Conservation (phyloP, 139 green algal genomes). For the Nannochloris sp. region DNA sequence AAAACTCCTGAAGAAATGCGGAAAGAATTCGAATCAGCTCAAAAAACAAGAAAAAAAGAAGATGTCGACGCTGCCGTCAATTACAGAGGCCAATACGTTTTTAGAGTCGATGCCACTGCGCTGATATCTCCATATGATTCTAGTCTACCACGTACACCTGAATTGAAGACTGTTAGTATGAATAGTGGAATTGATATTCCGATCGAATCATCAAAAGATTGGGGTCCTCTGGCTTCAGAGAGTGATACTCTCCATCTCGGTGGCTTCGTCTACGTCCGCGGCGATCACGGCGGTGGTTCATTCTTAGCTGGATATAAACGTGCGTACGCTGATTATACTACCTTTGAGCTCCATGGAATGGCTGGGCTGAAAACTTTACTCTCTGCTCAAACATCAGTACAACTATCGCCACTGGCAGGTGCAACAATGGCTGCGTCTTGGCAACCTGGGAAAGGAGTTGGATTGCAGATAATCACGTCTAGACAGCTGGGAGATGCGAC, state of each 20-base stretch:
- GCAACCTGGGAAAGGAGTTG: conserved; percentile 21
- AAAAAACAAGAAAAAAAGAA: conserved; percentile 14
- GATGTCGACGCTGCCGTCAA: conserved; percentile 4
- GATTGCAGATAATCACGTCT: conserved; percentile 19
- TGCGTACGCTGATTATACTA: conserved; percentile 7
- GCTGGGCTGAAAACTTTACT: conserved; percentile 34
- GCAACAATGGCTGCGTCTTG: conserved; percentile 4
- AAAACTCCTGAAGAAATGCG: conserved; percentile 35
- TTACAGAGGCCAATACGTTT: conserved; percentile 35
- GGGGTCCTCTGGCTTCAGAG: conserved; percentile 5
- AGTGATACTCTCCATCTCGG: conserved; percentile 26
- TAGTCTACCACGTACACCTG: conserved; percentile 14
- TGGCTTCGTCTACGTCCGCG: conserved; percentile 31
- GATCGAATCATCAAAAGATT: conserved; percentile 14
- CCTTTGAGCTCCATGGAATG: conserved; percentile 3
- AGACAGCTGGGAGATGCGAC: conserved; percentile 19
- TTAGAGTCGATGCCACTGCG: conserved; percentile 29
- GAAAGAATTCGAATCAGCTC: conserved; percentile 32
- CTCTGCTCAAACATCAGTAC: conserved; percentile 4
- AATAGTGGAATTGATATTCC: conserved; percentile 26
- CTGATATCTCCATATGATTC: conserved; percentile 29
- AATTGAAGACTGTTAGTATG: conserved; percentile 38
- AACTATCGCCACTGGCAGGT: conserved; percentile 9
- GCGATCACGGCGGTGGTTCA: conserved; percentile 21
- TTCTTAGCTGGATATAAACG: conserved; percentile 39